Conservation (phyloP, 1,139 yeast genomes). For the Debaryomyces singareniensis region DNA sequence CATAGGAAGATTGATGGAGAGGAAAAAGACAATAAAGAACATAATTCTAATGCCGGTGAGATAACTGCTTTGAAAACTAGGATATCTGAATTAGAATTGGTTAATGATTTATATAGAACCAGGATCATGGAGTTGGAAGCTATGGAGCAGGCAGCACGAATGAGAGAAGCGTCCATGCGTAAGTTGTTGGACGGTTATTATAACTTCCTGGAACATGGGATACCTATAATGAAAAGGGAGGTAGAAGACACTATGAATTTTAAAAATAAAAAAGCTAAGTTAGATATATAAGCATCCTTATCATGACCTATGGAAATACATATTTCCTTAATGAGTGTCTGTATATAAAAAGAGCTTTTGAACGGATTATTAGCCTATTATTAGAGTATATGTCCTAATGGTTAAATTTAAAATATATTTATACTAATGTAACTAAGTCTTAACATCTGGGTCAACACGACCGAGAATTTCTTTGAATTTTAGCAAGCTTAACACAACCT, state of each 20-base stretch:
- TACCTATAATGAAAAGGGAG: constrained; percentile 23
- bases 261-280: constrained; percentile 9
- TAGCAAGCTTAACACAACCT: constrained; percentile 59
- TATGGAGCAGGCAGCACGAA: constrained; percentile 53
- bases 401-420: too few species aligned
- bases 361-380: too few species aligned
- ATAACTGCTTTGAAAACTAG: constrained; percentile 59
- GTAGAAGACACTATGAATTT: constrained; percentile 9
- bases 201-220: constrained; percentile 14
- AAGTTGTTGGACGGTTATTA: constrained; percentile 43
- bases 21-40: constrained; percentile 5
- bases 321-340: neutral
- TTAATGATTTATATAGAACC: constrained; percentile 78
- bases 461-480: constrained; percentile 71
- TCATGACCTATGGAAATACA: too few species aligned
- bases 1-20: too few species aligned
- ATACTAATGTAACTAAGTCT: too few species aligned
- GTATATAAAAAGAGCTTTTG: too few species aligned
- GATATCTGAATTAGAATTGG: constrained; percentile 84
- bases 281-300: constrained; percentile 5
- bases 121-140: constrained; percentile 79
- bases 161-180: constrained; percentile 44
- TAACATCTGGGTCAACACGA: constrained; percentile 83
- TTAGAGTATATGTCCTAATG: too few species aligned
- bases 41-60: constrained; percentile 33